These are phyloP conservation scores for Dentipellis sp. DNA, from an alignment of 768 basidiomycete genomes.

Conservation along the genomic window DNA sequence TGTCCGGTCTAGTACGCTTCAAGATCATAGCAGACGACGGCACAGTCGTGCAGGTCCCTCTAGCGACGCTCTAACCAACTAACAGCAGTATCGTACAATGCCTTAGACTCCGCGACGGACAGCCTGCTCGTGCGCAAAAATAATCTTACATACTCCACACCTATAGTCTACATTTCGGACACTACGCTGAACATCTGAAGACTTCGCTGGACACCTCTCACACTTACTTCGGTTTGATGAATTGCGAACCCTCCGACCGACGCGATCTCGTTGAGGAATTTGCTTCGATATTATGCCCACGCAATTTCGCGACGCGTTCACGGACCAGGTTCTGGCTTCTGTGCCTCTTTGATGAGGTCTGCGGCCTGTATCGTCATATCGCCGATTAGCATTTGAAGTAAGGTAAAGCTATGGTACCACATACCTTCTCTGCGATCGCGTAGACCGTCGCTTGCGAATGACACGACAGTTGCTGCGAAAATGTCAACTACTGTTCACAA, in stretches of 20 bases:
- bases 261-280: too few relatives aligned
- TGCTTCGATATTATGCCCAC: too few relatives aligned
- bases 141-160: too few relatives aligned
- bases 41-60: neutral
- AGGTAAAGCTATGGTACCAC: neutral
- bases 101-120: neutral
- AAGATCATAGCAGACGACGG: conserved; percentile 10
- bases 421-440: neutral
- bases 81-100: neutral
- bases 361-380: neutral
- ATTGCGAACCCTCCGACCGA: too few relatives aligned
- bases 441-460: neutral
- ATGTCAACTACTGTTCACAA: neutral
- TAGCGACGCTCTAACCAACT: neutral
- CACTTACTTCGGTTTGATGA: too few relatives aligned
- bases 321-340: too few relatives aligned
- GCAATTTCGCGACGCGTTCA: too few relatives aligned
- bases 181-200: too few relatives aligned
- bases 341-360: neutral
- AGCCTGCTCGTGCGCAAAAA: too few relatives aligned
- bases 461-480: neutral
- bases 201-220: too few relatives aligned
- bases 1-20: conserved; percentile 3
- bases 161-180: too few relatives aligned
- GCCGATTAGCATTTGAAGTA: neutral